A percentile compares a stretch with the other conserved stretches of the same genome.
Evolutionary conservation across 305 asterid species (phyloP).

Genomic region (Solanum hybrid): DNA sequence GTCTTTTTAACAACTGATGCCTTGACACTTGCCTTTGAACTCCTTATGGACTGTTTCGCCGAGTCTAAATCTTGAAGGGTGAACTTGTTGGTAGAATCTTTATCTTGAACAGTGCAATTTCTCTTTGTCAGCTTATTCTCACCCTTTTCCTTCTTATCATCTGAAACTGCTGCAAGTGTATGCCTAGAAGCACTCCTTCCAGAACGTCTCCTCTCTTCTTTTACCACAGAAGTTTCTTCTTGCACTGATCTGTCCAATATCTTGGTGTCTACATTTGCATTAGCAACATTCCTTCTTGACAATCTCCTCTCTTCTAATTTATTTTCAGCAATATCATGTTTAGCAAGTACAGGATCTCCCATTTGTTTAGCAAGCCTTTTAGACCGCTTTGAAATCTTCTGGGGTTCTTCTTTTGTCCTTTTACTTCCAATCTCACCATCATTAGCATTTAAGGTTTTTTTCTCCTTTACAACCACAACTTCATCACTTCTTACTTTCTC

Average conservation of each 20-base stretch:
- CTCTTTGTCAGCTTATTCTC: neutral
- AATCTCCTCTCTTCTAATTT: constrained; percentile 16
- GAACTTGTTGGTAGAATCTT: constrained; percentile 1
- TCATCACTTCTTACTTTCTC: constrained; percentile 14
- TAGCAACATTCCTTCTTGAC: constrained; percentile 27
- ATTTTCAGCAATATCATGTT: neutral
- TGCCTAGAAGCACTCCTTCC: neutral
- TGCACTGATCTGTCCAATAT: neutral
- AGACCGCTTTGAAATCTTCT: neutral
- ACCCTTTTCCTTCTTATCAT: neutral
- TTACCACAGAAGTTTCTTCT: neutral
- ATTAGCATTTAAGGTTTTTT: constrained; percentile 8
- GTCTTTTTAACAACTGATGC: neutral
- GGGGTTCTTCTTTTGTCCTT: neutral
- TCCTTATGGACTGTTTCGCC: neutral
- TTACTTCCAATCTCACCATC: neutral
- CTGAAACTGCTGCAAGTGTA: neutral
- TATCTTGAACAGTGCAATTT: neutral
- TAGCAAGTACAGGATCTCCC: neutral
- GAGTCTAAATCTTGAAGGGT: neutral
- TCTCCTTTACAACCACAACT: constrained; percentile 13
- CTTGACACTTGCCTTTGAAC: neutral
- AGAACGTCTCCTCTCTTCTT: neutral
- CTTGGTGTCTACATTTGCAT: neutral
- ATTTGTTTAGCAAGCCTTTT: neutral